Evolutionary conservation across 2,329 filamentous ascomycete genomes (phyloP).

Genomic region (Ophiostoma sp.): DNA sequence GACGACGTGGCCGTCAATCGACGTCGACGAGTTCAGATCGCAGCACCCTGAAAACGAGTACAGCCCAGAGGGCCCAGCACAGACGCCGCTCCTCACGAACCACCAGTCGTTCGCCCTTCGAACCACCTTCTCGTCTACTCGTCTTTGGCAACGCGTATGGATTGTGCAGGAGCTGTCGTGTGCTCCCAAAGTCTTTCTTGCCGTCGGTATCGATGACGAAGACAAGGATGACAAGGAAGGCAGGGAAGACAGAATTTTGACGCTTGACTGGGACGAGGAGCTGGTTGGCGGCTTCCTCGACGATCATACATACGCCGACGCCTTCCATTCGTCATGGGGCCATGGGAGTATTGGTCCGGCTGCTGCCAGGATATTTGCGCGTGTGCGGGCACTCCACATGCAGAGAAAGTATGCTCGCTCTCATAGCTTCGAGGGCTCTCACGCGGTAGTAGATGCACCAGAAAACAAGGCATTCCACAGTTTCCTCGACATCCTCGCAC

Average conservation of each 20-base stretch:
- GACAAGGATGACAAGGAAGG: neutral
- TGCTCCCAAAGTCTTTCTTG: constrained; percentile 18
- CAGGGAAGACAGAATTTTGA: neutral
- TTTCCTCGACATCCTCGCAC: constrained; percentile 1
- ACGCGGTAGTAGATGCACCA: neutral
- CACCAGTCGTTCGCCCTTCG: neutral
- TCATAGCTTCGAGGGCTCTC: neutral
- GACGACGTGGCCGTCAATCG: neutral
- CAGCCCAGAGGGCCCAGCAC: neutral
- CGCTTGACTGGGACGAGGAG: constrained; percentile 21
- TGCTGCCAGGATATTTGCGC: neutral
- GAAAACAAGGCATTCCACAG: neutral
- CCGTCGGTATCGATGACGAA: constrained; percentile 2
- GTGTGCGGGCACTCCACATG: neutral
- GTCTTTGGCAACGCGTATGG: constrained; percentile 24
- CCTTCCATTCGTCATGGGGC: neutral
- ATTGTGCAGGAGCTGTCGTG: constrained; percentile 24
- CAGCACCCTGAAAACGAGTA: neutral
- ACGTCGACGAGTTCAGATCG: neutral
- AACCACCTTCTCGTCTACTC: neutral
- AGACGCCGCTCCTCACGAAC: neutral
- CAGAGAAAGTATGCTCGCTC: constrained; percentile 6
- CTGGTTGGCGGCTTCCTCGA: constrained; percentile 22
- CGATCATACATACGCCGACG: neutral
- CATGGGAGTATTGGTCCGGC: neutral